Evolutionary conservation across 768 basidiomycete genomes (phyloP), one percentile per base, ranked within the genome.

Genomic region (Tylopilus rubrobrunneus): DNA sequence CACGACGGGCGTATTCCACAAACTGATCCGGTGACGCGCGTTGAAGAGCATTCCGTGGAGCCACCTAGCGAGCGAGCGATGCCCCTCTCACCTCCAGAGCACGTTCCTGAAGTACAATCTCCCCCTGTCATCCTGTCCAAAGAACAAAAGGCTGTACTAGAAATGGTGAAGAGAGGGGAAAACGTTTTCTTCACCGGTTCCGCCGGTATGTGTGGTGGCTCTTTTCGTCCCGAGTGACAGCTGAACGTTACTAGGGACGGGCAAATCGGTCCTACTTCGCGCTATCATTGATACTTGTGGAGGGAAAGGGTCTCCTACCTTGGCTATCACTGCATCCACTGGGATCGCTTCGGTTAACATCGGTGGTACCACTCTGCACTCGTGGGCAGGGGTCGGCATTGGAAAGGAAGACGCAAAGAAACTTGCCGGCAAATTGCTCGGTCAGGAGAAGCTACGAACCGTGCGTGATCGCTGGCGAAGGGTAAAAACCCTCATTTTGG

Each of bases 111-210:
- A 23, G 55, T 34, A 15, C 41, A 29, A 27, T 14, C 59, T 10
- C 55, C 62, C 14, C 25, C 65, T 29, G 60, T 81, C 17, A 23
- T 51, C 6, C 70, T 87, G 12, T 85, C 84, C 11, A 62, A 68
- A 5, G 81, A 85, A 62, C 85, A 87, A 65, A 64, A 60, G 45
- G 46, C 49, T 4, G 78, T 86, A 7, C 64, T 86, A 7, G 59
- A 73, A 14, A 69, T 64, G 59, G 87, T 92, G 7, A 76, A 81
- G 43, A 71, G 71, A 10, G 83, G 84, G 4, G 70, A 79, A 57
- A 91, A 74, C 61, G 82, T 92, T 8, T 93, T 93, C 70, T 93
- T 93, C 67, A 92, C 91, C 0, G 92, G 92, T 2, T 86, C 87
- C 17, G 92, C 92, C 49, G 90, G 89, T 68, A 53, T 28, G 36